phyloP scores from a whole-genome alignment of 1,284 basidiomycete genomes.

The Moesziomyces sp. region DNA sequence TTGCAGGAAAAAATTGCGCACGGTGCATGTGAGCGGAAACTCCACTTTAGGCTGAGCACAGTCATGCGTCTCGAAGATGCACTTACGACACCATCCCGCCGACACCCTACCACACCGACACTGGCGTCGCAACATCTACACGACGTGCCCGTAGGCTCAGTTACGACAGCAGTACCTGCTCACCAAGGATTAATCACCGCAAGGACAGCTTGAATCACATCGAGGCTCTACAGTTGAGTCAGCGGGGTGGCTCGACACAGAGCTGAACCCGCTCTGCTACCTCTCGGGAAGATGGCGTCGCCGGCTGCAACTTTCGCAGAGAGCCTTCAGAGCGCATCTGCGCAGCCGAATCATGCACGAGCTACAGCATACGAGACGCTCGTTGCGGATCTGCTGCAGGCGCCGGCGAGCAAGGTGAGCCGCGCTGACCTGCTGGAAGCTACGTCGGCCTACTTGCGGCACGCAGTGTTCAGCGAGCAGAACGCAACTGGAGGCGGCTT shows the following conservation, averaged over 20 bases:
- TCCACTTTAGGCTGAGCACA: not conserved
- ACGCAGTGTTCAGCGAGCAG: constrained; percentile 80
- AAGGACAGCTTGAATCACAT: too few relatives aligned
- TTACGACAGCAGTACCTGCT: too few relatives aligned
- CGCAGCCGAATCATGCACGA: constrained; percentile 37
- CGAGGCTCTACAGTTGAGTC: too few relatives aligned
- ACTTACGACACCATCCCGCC: too few relatives aligned
- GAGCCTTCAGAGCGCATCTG: constrained; percentile 29
- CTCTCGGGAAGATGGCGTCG: constrained; percentile 15
- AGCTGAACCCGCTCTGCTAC: not conserved
- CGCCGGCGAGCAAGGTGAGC: constrained; percentile 19
- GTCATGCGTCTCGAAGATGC: not conserved
- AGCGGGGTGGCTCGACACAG: not conserved
- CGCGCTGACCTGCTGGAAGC: constrained; percentile 26
- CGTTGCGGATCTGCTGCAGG: constrained; percentile 26
- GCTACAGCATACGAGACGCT: constrained; percentile 22
- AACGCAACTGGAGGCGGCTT: constrained; percentile 73
- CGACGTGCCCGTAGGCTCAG: too few relatives aligned
- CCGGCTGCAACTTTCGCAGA: constrained; percentile 17
- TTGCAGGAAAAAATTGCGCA: not conserved
- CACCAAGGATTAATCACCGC: too few relatives aligned
- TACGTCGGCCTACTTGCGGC: constrained; percentile 74
- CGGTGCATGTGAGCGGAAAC: not conserved
- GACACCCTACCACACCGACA: not conserved
- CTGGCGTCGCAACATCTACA: not conserved